Evolutionary conservation across 2,329 filamentous ascomycete species (phyloP), one percentile per base, ranked within the genome.

Genomic region (Zarea fungicola): DNA sequence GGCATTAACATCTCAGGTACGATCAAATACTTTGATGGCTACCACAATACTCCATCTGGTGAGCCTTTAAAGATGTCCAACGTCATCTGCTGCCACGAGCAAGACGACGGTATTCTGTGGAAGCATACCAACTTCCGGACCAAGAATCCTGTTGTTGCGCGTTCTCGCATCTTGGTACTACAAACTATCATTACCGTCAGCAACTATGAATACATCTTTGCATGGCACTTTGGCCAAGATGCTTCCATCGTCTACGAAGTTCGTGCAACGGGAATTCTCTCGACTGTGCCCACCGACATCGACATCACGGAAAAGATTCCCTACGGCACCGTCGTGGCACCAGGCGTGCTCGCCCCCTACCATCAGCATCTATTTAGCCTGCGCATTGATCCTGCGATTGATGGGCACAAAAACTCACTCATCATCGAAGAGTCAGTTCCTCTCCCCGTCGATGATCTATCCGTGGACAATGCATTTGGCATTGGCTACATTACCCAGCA

Each of bases 291-390:
- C 26, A 70, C 75, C 5, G 74, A 67, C 51, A 73, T 79, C 49
- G 79, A 80, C 41, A 74, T 80, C 0, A 44, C 45, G 44, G 77
- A 74, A 21, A 64, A 59, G 11, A 78, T 63, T 16, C 67, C 65
- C 0, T 84, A 77, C 57, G 80, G 80, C 4, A 86, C 78, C 29
- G 70, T 83, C 3, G 81, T 87, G 3, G 72, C 73, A 0, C 76
- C 77, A 0, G 82, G 83, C 0, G 78, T 80, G 0, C 62, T 85
- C 5, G 83, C 83, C 0, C 79, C 81, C 19, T 83, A 85, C 59
- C 83, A 87, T 52, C 83, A 87, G 58, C 82, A 87, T 61, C 71
- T 87, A 31, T 86, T 87, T 59, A 75, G 71, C n/a, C 61, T 81
- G 25, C 74, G 82, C 1, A 77, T 86, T n/a, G 83, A 87, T 56